These are phyloP conservation scores for Stevia rebaudiana DNA, from an alignment of 140 eudicot species.

Conservation along the genomic window DNA sequence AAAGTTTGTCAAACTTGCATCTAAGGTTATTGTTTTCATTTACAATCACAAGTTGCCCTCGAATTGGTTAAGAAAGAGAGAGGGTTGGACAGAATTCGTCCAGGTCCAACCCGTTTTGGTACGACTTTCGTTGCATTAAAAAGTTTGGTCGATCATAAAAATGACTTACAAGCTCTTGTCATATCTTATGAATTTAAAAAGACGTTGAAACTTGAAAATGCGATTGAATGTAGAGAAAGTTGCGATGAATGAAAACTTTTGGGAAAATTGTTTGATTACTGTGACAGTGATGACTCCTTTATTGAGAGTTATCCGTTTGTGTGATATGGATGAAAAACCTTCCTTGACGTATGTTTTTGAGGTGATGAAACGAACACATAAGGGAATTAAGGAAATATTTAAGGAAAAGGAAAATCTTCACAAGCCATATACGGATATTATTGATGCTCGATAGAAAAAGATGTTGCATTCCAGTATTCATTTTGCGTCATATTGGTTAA, in stretches of 20 bases:
- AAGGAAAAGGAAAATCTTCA: neutral
- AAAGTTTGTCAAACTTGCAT: neutral
- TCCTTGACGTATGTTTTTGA: neutral
- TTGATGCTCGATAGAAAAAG: too few species aligned
- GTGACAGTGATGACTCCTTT: neutral
- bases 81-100: neutral
- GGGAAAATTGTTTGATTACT: too few species aligned
- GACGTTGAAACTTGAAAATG: neutral
- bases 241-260: too few species aligned
- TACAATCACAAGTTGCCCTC: neutral
- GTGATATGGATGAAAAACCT: neutral
- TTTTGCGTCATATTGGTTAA: too few species aligned
- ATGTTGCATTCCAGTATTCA: too few species aligned
- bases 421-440: neutral
- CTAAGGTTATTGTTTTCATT: neutral
- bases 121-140: neutral
- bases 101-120: neutral
- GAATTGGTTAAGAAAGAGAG: neutral
- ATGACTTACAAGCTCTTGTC: neutral
- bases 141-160: neutral
- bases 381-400: too few species aligned
- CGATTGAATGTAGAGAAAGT: too few species aligned
- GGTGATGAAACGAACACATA: neutral
- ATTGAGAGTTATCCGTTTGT: neutral
- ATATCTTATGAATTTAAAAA: neutral